Conservation (phyloP, 2,329 filamentous ascomycete genomes). For the Claviceps sp. region DNA sequence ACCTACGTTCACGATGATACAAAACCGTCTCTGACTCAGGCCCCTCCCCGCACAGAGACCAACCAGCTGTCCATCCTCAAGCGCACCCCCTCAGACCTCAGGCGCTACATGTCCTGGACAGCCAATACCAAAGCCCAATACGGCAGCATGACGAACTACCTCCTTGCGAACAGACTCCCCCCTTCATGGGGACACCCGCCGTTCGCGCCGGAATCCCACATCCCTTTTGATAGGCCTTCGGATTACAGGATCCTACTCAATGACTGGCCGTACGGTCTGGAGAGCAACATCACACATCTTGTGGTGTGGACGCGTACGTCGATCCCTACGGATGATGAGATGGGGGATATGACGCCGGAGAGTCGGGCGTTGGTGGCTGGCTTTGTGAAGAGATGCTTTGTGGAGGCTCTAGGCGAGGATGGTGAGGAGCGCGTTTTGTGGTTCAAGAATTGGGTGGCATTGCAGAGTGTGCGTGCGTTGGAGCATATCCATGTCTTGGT, state of each 20-base stretch:
- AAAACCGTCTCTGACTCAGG: neutral
- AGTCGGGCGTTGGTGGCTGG: conserved; percentile 50
- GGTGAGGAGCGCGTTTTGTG: conserved; percentile 50
- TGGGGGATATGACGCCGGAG: conserved; percentile 58
- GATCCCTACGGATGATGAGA: conserved; percentile 56
- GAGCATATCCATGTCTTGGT: conserved; percentile 81
- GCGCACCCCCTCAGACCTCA: conserved; percentile 66
- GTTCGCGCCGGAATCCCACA: conserved; percentile 35
- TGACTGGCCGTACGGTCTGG: conserved; percentile 86
- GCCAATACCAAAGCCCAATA: conserved; percentile 55
- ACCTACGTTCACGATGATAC: neutral
- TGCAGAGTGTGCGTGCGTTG: conserved; percentile 77
- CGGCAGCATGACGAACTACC: conserved; percentile 68
- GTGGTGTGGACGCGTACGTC: conserved; percentile 84
- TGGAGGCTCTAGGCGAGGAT: conserved; percentile 36
- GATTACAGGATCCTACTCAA: conserved; percentile 67
- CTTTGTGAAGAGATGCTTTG: conserved; percentile 61
- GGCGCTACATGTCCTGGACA: conserved; percentile 68
- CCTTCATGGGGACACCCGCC: conserved; percentile 49
- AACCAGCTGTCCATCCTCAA: conserved; percentile 63
- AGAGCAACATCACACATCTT: conserved; percentile 56
- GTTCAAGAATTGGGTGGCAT: conserved; percentile 88
- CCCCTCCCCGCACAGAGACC: conserved; percentile 19
- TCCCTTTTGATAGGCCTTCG: conserved; percentile 38
- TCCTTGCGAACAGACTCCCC: conserved; percentile 59